phyloP scores from a whole-genome alignment of 2,329 filamentous ascomycete species.

The Scedosporium minutisporum region DNA sequence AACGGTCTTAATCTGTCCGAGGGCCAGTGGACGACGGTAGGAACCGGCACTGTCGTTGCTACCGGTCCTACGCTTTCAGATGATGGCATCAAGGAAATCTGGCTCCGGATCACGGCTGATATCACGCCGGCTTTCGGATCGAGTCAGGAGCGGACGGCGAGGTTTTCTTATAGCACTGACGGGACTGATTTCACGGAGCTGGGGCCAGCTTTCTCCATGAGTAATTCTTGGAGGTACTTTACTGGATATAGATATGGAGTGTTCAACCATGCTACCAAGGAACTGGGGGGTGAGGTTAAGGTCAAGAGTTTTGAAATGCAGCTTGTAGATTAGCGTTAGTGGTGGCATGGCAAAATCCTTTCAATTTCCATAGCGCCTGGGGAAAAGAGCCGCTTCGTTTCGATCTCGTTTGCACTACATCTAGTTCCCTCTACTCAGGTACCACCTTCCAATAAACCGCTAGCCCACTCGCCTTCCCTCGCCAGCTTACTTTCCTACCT shows the following conservation, averaged over 20 bases:
- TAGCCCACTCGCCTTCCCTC: no score
- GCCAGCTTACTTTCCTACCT: no score
- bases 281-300: conserved; percentile 13
- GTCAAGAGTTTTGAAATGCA: conserved; percentile 10
- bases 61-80: conserved; percentile 3
- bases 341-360: no score
- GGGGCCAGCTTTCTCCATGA: conserved; percentile 24
- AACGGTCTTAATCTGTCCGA: conserved; percentile 19
- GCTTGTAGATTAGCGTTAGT: background rate
- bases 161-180: conserved; percentile 31
- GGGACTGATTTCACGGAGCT: conserved; percentile 26
- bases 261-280: conserved; percentile 37
- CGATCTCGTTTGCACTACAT: no score
- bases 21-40: conserved; percentile 19
- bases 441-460: no score
- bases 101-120: conserved; percentile 15
- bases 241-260: conserved; percentile 38
- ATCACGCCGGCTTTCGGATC: conserved; percentile 10
- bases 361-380: no score
- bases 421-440: no score
- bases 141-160: conserved; percentile 7
- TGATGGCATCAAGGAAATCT: conserved; percentile 10
- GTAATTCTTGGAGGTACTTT: conserved; percentile 33
- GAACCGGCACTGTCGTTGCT: conserved; percentile 18
- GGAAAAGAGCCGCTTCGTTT: no score